Percentiles rank a stretch among this genome's conserved stretches.
Conservation (phyloP, 1,284 basidiomycete species). For the Amylostereum chailletii region DNA sequence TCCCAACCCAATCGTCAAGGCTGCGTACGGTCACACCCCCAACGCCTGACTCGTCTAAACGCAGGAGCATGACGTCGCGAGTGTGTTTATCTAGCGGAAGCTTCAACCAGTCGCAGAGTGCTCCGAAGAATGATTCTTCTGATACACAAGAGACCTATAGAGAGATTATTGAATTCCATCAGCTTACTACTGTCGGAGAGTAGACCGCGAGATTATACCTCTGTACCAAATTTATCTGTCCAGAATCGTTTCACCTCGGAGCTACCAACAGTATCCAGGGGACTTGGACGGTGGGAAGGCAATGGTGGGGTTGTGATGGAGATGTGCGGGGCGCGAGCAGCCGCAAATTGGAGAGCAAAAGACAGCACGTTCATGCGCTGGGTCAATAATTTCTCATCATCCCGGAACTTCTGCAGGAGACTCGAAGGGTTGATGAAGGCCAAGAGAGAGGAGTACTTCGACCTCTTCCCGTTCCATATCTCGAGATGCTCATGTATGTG, state of each 20-base stretch:
- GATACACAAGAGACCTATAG: constrained; percentile 2
- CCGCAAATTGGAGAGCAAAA: constrained; percentile 2
- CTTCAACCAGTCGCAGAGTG: neutral
- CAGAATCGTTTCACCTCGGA: constrained; percentile 4
- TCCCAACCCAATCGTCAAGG: constrained; percentile 7
- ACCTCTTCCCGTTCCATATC: constrained; percentile 1
- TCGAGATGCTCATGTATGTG: constrained; percentile 5
- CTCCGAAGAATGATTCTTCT: constrained; percentile 1
- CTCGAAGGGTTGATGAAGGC: constrained; percentile 4
- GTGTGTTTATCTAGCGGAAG: constrained; percentile 1
- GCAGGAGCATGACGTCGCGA: constrained; percentile 1
- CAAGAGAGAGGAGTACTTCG: neutral
- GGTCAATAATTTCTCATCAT: constrained; percentile 3
- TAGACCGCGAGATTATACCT: neutral
- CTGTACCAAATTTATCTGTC: constrained; percentile 2
- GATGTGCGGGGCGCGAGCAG: neutral
- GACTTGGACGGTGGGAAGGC: neutral
- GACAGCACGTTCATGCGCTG: constrained; percentile 2
- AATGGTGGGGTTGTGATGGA: neutral
- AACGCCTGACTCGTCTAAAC: constrained; percentile 6
- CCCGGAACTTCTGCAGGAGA: neutral
- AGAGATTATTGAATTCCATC: neutral
- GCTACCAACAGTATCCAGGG: constrained; percentile 1
- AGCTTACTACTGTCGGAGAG: neutral
- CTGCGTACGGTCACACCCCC: constrained; percentile 5